A percentile compares a stretch with the other conserved stretches of the same genome.
These are phyloP conservation scores for Rhizopogon vinicolor DNA, from an alignment of 768 basidiomycete species.

Conservation along the genomic window DNA sequence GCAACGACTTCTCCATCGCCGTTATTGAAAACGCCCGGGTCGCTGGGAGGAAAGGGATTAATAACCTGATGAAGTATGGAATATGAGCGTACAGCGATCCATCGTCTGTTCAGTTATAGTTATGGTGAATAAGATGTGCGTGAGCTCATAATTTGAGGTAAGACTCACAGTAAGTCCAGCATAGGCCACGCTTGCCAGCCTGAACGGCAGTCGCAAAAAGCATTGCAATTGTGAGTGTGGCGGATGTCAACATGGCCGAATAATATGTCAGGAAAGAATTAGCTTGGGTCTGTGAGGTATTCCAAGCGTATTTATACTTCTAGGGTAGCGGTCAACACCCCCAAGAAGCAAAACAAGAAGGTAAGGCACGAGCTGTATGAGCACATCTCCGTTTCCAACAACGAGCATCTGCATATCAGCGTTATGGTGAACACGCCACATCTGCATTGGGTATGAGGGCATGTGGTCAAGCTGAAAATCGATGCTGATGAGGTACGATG, in stretches of 20 bases:
- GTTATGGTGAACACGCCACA: not conserved
- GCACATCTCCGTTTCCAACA: not conserved
- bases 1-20: conserved; percentile 29
- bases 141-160: not conserved
- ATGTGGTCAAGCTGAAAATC: not conserved
- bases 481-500: not conserved
- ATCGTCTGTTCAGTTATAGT: conserved; percentile 17
- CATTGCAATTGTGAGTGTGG: conserved; percentile 12
- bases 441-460: not conserved
- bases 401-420: not conserved
- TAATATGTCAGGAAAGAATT: not conserved
- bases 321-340: not conserved
- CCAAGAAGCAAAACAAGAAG: not conserved
- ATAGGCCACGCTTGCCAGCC: conserved; percentile 35
- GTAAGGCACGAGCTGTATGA: not conserved
- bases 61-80: not conserved
- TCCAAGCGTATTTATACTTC: not conserved
- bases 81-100: conserved; percentile 21
- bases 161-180: conserved; percentile 31
- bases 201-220: conserved; percentile 14
- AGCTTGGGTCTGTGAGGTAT: not conserved
- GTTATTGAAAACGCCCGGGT: conserved; percentile 28
- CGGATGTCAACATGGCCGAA: conserved; percentile 13
- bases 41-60: conserved; percentile 9
- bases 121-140: not conserved